Evolutionary conservation across 768 basidiomycete species (phyloP).

Genomic region (Serendipita sp.): DNA sequence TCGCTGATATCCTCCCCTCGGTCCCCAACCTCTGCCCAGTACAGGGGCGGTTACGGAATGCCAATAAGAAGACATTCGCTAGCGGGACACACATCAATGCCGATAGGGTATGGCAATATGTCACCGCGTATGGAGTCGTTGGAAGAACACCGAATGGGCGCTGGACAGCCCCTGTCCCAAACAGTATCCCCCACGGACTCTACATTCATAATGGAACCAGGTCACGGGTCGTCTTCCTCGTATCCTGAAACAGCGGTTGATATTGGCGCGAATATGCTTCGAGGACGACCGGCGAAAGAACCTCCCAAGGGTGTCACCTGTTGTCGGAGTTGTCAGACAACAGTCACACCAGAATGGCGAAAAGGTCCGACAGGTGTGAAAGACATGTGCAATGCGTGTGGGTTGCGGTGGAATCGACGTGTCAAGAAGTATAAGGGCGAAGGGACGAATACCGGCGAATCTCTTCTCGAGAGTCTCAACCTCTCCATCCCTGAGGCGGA

Average conservation of each 20-base stretch:
- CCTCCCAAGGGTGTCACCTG: slow-evolving; percentile 2
- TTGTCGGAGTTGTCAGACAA: slow-evolving; percentile 41
- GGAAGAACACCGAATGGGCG: slow-evolving; percentile 15
- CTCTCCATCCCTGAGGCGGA: neutral
- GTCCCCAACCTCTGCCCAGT: neutral
- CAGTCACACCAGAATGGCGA: slow-evolving; percentile 77
- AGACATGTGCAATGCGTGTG: slow-evolving; percentile 84
- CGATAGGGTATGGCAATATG: neutral
- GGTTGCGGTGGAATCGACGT: slow-evolving; percentile 12
- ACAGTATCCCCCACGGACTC: slow-evolving; percentile 1
- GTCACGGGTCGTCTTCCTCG: neutral
- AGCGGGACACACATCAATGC: neutral
- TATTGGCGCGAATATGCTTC: neutral
- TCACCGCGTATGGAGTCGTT: neutral
- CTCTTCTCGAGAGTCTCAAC: neutral
- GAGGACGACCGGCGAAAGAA: neutral
- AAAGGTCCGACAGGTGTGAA: slow-evolving; percentile 85
- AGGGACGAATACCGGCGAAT: neutral
- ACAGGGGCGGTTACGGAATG: neutral
- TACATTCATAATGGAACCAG: neutral
- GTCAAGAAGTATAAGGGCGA: neutral
- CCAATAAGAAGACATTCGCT: slow-evolving; percentile 3
- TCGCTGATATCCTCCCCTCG: neutral
- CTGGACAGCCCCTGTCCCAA: slow-evolving; percentile 5
- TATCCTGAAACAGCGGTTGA: neutral